These are phyloP conservation scores for Chenopodium berlandieri DNA, from an alignment of 148 eudicot species.

Conservation along the genomic window DNA sequence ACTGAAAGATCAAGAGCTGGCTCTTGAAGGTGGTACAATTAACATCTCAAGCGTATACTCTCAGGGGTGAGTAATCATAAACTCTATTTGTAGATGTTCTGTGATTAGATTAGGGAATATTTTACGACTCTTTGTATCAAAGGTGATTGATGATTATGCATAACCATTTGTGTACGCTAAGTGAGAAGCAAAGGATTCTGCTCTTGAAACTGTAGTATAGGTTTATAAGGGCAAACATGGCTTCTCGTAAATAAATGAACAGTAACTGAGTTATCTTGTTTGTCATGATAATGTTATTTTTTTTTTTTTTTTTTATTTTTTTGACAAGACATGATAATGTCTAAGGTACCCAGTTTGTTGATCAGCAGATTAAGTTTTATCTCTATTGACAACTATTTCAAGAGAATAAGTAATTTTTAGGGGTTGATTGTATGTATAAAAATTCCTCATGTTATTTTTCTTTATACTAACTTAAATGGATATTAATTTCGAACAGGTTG, in stretches of 20 bases:
- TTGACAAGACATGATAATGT: too few species aligned
- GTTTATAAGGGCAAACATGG: neutral
- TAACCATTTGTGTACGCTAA: neutral
- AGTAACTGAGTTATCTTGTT: neutral
- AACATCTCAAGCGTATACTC: constrained; percentile 88
- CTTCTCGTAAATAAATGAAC: neutral
- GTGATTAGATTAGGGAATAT: neutral
- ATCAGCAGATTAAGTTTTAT: neutral
- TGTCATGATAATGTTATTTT: neutral
- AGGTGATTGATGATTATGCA: neutral
- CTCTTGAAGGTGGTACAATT: constrained; percentile 79
- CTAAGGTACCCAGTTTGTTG: neutral
- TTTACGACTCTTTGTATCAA: neutral
- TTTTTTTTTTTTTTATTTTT: too few species aligned
- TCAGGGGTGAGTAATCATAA: constrained; percentile 57
- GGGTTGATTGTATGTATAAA: neutral
- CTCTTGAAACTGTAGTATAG: neutral
- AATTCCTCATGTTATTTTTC: neutral
- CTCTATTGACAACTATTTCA: neutral
- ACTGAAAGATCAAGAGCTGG: constrained; percentile 56
- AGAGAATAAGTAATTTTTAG: neutral
- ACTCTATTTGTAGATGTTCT: constrained; percentile 4
- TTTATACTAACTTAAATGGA: constrained; percentile 2
- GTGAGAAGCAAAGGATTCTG: neutral
- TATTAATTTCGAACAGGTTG: constrained; percentile 51